Conservation (phyloP, 495 filamentous ascomycete genomes). For the Glutinoglossum americanum region DNA sequence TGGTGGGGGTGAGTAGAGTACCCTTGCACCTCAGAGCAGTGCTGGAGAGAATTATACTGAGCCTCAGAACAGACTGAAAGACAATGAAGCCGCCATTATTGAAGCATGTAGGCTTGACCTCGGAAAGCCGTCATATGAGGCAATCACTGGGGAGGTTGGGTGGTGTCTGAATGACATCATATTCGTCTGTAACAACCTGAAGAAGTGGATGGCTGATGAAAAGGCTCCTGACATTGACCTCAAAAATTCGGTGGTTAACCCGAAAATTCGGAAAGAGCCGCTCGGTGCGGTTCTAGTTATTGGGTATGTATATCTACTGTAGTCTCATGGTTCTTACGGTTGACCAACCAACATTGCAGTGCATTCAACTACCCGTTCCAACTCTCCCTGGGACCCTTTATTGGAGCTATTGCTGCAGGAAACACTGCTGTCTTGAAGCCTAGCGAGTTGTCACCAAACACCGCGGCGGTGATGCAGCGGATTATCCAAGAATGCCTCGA, state of each 20-base stretch:
- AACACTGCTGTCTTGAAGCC: conserved; percentile 83
- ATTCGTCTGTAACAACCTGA: conserved; percentile 49
- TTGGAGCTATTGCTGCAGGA: conserved; percentile 82
- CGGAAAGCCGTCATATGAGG: conserved; percentile 48
- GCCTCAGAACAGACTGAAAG: conserved; percentile 32
- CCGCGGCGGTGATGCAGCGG: conserved; percentile 58
- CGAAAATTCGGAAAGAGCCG: conserved; percentile 74
- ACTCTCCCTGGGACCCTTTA: conserved; percentile 50
- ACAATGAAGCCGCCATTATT: conserved; percentile 44
- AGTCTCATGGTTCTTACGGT: neutral
- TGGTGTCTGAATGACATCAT: conserved; percentile 64
- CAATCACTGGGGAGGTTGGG: conserved; percentile 43
- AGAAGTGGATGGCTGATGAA: conserved; percentile 68
- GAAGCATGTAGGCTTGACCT: conserved; percentile 58
- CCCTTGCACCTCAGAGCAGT: neutral
- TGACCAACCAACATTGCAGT: conserved; percentile 14
- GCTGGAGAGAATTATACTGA: neutral
- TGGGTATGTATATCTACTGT: conserved; percentile 28
- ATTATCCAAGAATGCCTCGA: conserved; percentile 55
- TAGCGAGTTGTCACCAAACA: conserved; percentile 54
- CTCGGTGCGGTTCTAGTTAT: conserved; percentile 68
- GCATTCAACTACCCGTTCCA: conserved; percentile 85
- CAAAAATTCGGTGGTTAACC: conserved; percentile 37
- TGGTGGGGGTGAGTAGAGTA: conserved; percentile 56
- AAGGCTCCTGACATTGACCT: conserved; percentile 44